These are phyloP conservation scores for Gonapodya prolifera DNA, from an alignment of 192 early-diverging fungal genomes.

Conservation along the genomic window DNA sequence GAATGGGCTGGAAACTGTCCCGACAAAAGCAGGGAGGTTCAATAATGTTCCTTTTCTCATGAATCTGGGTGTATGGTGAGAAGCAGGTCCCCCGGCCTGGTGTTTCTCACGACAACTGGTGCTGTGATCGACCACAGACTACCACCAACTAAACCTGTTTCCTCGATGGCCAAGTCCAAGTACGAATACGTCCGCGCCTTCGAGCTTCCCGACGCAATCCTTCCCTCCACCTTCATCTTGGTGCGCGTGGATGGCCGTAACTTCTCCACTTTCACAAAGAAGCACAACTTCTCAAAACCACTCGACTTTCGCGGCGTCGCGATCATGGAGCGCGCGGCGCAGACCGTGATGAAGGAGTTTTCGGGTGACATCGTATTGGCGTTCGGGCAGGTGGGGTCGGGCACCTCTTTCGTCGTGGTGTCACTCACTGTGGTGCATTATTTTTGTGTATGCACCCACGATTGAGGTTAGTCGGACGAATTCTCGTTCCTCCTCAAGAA, in stretches of 20 bases:
- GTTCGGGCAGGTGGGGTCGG: slow-evolving; percentile 35
- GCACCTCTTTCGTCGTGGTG: too few species aligned
- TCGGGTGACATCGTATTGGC: slow-evolving; percentile 58
- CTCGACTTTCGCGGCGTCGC: slow-evolving; percentile 63
- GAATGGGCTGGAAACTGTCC: too few species aligned
- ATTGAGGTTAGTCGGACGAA: background rate
- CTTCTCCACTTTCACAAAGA: slow-evolving; percentile 77
- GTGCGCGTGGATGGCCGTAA: slow-evolving; percentile 86
- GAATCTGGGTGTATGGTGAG: too few species aligned
- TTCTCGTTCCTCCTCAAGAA: background rate
- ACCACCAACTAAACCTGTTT: background rate
- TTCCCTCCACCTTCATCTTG: slow-evolving; percentile 80
- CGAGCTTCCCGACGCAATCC: slow-evolving; percentile 60
- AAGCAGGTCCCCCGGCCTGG: too few species aligned
- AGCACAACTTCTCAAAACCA: slow-evolving; percentile 64
- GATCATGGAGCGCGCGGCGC: slow-evolving; percentile 73
- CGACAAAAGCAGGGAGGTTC: too few species aligned
- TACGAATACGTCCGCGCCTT: slow-evolving; percentile 86
- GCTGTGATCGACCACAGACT: background rate
- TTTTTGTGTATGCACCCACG: too few species aligned
- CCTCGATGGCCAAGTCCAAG: slow-evolving; percentile 80
- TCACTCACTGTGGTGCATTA: slow-evolving; percentile 11
- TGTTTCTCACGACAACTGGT: too few species aligned
- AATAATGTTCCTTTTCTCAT: too few species aligned
- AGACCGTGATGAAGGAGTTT: slow-evolving; percentile 64